Evolutionary conservation across 2,329 filamentous ascomycete genomes (phyloP), one percentile per base, ranked within the genome.

Genomic region (Penicillium brasilianum): DNA sequence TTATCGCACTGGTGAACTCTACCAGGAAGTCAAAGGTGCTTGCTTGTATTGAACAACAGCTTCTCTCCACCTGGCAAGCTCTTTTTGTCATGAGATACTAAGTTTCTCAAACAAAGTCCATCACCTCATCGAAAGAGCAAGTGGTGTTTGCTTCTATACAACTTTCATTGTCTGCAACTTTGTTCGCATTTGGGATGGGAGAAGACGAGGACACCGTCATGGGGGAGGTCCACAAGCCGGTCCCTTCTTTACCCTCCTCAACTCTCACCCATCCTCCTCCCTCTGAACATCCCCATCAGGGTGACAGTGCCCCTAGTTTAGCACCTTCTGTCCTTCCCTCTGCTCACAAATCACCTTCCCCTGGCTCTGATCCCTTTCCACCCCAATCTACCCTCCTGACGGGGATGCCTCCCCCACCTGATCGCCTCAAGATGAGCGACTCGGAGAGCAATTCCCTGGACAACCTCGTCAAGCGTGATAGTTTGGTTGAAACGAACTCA

Each of bases 121-220:
- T 25, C n/a, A 14, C 32, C 44, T 25, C 46, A 50, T 39, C 36
- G 8, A 30, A 58, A 58, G 30, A n/a, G 36, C 44, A 49, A 18
- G 36, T 51, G 36, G 32, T 60, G 41, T 58, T n/a, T 54, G 51
- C 13, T 51, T 44, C 34, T 58, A 54, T 22, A 32, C 52, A 32
- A 2, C 20, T n/a, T 28, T 16, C 44, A 43, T 22, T 32, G 37
- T 57, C 54, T 41, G 51, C 34, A 55, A 62, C 49, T n/a, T 41
- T 18, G 3, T 30, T 25, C 4, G 13, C 22, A 25, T 28, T 28
- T 53, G 34, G 50, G 34, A 74, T 73, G 73, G 75, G 75, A 53
- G 70, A 69, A 53, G 76, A 78, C 58, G 76, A 78, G 59, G 77
- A 79, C 62, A 74, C 72, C n/a, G 65, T 78, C 18, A 80, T 79